A percentile compares a stretch with the other conserved stretches of the same genome.
Conservation (phyloP, 352 stramenopile species). For the Ochromonadaceae sp. region DNA sequence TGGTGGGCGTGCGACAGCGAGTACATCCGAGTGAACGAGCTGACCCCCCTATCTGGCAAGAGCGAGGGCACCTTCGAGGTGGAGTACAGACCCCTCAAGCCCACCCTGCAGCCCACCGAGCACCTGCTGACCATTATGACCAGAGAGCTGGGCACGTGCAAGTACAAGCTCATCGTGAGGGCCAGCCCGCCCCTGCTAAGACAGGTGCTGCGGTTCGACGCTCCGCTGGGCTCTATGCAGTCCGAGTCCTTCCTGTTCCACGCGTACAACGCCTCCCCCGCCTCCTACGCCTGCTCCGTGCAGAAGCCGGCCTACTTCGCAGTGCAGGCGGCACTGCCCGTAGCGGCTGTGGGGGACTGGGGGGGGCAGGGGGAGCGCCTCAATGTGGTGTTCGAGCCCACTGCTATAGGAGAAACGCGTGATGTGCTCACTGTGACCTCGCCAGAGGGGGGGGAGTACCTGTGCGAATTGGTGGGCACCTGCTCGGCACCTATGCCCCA, state of each 20-base stretch:
- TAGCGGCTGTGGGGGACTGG: conserved; percentile 47
- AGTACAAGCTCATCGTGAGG: conserved; percentile 52
- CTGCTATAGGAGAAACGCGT: conserved; percentile 53
- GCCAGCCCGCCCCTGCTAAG: conserved; percentile 49
- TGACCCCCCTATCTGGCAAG: conserved; percentile 43
- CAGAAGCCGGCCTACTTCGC: conserved; percentile 45
- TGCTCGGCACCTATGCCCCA: conserved; percentile 50
- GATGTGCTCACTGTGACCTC: conserved; percentile 49
- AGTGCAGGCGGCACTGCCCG: conserved; percentile 35
- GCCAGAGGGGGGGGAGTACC: conserved; percentile 51
- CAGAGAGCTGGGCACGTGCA: conserved; percentile 60
- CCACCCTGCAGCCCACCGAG: conserved; percentile 36
- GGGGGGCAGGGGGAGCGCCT: conserved; percentile 47
- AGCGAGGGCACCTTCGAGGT: conserved; percentile 61
- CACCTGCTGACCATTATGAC: conserved; percentile 50
- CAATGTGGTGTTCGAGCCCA: conserved; percentile 58
- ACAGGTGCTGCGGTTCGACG: conserved; percentile 52
- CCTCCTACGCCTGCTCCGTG: conserved; percentile 38
- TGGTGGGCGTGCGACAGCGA: conserved; percentile 58
- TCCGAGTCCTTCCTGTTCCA: conserved; percentile 56
- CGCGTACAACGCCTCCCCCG: conserved; percentile 15
- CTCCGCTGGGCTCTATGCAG: conserved; percentile 49
- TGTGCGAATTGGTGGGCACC: conserved; percentile 49
- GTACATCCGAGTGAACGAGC: conserved; percentile 45
- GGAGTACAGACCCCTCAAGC: conserved; percentile 56